Percentiles rank a stretch among this genome's conserved stretches.
phyloP scores from a whole-genome alignment of 1,284 basidiomycete species.

The Melampsora americana region DNA sequence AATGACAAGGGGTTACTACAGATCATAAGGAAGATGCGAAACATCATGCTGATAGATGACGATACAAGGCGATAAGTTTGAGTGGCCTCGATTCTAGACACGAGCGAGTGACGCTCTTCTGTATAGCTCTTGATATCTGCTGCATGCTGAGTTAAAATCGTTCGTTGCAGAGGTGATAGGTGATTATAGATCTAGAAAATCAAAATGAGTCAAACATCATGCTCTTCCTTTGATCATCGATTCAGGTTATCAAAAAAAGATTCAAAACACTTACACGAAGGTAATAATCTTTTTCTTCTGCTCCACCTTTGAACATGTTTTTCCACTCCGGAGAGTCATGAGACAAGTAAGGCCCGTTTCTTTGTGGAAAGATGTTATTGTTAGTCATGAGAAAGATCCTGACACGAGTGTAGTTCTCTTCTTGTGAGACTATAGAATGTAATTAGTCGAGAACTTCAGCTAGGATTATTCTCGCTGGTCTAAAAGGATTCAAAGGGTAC shows the following conservation, averaged over 20 bases:
- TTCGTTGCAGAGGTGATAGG: conserved; percentile 26
- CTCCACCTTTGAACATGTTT: conserved; percentile 30
- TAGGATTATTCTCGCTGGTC: too few relatives aligned
- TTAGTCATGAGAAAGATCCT: too few relatives aligned
- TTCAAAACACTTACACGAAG: conserved; percentile 12
- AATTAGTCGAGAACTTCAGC: too few relatives aligned
- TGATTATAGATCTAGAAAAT: conserved; percentile 23
- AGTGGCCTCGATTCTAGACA: too few relatives aligned
- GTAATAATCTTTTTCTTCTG: conserved; percentile 35
- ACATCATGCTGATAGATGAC: conserved; percentile 18
- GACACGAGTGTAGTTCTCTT: too few relatives aligned
- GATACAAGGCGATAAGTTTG: too few relatives aligned
- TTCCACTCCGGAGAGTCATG: conserved; percentile 31
- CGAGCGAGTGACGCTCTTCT: too few relatives aligned
- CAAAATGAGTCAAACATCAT: neutral
- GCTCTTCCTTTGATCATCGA: neutral
- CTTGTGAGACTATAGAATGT: too few relatives aligned
- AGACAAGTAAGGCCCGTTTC: conserved; percentile 15
- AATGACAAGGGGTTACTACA: conserved; percentile 13
- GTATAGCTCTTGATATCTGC: too few relatives aligned
- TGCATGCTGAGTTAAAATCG: conserved; percentile 18
- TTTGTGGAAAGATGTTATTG: too few relatives aligned
- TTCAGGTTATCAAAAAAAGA: neutral
- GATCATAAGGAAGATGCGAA: conserved; percentile 13
- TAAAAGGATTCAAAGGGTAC: too few relatives aligned